Base-by-base conservation (phyloP, 1,284 basidiomycete genomes). In the Pseudozyma thailandica region DNA sequence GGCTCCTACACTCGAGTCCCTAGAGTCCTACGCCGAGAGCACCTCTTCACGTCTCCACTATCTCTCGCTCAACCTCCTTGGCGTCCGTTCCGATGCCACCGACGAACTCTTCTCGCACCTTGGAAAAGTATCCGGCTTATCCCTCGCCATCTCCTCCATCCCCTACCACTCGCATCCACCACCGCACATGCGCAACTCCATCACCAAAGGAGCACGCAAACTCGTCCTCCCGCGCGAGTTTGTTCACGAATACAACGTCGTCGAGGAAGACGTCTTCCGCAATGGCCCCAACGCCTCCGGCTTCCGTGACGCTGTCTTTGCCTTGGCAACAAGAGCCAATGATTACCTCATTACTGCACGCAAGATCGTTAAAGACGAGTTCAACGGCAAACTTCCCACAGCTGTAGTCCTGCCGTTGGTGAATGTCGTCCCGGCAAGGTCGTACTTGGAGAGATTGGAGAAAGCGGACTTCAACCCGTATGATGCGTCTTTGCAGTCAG, bases 301-400 rank as follows among this genome's bases (percentile, higher is more conserved):
- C 37, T 88, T 91, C 60, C 78, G 77, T 41, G 87, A 88, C 60
- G 93, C 92, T 0, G 90, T 92, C 31, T 96, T 90, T 81, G 91
- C 93, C 78, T 90, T 95, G 81, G 94, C 94, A 16, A 92, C 91
- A 10, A 84, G 91, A 18, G 94, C 93, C 37, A 93, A 95, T 85
- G 93, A 95, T 84, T 91, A 97, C 83, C 83, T 97, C 68, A 86
- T 90, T 73, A 93, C 92, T 3, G 92, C 93, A 2, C 87, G 92
- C 41, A 87, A 89, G 52, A 89, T 91, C 86, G 87, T 94, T 78
- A 88, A 88, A 72, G 86, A 88, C 25, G 73, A 73, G 46, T 86
- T 85, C 62, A 87, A 84, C 30, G 88, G 88, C 25, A 88, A 85
- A 75, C 87, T 92, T 44, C 91, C 91, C 13, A 73, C 64, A 26